Conservation (phyloP, 2,329 filamentous ascomycete species). For the Basipetospora sp. region DNA sequence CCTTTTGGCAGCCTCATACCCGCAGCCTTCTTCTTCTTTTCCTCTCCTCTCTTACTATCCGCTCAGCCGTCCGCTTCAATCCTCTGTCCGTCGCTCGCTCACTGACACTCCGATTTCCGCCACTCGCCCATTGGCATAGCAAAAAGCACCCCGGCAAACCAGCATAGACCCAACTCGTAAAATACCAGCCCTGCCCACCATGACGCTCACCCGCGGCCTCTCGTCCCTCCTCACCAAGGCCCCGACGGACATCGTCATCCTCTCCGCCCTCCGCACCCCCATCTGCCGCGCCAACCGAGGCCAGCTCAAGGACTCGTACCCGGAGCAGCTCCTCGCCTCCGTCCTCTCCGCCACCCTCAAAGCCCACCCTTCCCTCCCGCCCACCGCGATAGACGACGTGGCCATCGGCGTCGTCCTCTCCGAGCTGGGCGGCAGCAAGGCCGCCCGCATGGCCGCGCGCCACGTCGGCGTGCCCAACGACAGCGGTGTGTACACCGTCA, state of each 20-base stretch:
- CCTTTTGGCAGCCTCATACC: too few species aligned
- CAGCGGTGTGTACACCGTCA: constrained; percentile 72
- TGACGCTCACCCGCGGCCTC: constrained; percentile 49
- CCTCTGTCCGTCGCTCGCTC: too few species aligned
- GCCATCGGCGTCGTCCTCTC: constrained; percentile 79
- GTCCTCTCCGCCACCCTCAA: constrained; percentile 33
- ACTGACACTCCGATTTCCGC: too few species aligned
- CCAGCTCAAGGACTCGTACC: constrained; percentile 72
- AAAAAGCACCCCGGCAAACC: neutral
- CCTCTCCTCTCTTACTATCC: too few species aligned
- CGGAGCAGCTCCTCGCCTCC: constrained; percentile 68
- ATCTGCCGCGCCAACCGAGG: constrained; percentile 74
- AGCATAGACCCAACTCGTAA: neutral
- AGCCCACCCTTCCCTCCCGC: constrained; percentile 57
- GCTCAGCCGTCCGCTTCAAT: too few species aligned
- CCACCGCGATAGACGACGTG: constrained; percentile 60
- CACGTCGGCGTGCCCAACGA: constrained; percentile 62
- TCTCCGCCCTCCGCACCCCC: constrained; percentile 80
- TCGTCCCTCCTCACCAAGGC: constrained; percentile 64
- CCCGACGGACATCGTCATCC: constrained; percentile 70
- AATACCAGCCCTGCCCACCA: constrained; percentile 14
- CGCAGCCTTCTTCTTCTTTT: too few species aligned
- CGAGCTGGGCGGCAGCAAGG: constrained; percentile 80
- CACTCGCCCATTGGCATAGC: neutral
- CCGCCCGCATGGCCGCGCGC: constrained; percentile 77